Percentiles rank a stretch among this genome's conserved stretches.
phyloP scores from a whole-genome alignment of 2,329 filamentous ascomycete genomes.

The Coleophoma eucalyptorum region DNA sequence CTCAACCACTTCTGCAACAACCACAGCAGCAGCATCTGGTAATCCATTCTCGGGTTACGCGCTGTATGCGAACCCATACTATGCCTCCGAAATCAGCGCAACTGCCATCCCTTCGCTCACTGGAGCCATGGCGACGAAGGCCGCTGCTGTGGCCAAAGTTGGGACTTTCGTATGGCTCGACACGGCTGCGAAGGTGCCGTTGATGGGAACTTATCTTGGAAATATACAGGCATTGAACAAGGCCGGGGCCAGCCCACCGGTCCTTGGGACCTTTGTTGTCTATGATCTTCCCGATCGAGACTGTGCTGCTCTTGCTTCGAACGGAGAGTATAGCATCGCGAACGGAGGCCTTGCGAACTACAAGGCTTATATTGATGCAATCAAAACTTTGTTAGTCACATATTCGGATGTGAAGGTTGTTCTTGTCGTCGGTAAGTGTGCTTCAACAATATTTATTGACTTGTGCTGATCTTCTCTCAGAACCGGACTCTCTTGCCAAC shows the following conservation, averaged over 20 bases:
- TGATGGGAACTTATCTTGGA: constrained; percentile 40
- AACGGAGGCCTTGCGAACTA: constrained; percentile 43
- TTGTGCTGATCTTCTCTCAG: constrained; percentile 22
- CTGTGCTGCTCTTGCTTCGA: constrained; percentile 59
- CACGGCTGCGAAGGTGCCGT: constrained; percentile 42
- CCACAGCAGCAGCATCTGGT: constrained; percentile 41
- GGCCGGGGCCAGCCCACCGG: constrained; percentile 40
- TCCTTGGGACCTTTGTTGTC: constrained; percentile 51
- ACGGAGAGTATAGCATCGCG: constrained; percentile 56
- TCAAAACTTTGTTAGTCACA: constrained; percentile 45
- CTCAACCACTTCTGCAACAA: background rate
- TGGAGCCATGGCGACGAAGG: constrained; percentile 46
- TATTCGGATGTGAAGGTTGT: constrained; percentile 47
- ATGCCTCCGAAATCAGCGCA: constrained; percentile 46
- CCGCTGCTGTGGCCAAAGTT: constrained; percentile 43
- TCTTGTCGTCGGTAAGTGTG: constrained; percentile 40
- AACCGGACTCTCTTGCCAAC: constrained; percentile 61
- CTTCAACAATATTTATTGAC: background rate
- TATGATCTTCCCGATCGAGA: constrained; percentile 63
- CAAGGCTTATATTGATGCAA: constrained; percentile 50
- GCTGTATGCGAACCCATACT: constrained; percentile 48
- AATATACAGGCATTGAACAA: constrained; percentile 43
- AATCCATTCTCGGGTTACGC: constrained; percentile 46
- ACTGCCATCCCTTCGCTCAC: constrained; percentile 60
- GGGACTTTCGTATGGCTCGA: constrained; percentile 51